These are phyloP conservation scores for Arabidopsis hybrid DNA, from an alignment of 441 rosid species.

Conservation along the genomic window DNA sequence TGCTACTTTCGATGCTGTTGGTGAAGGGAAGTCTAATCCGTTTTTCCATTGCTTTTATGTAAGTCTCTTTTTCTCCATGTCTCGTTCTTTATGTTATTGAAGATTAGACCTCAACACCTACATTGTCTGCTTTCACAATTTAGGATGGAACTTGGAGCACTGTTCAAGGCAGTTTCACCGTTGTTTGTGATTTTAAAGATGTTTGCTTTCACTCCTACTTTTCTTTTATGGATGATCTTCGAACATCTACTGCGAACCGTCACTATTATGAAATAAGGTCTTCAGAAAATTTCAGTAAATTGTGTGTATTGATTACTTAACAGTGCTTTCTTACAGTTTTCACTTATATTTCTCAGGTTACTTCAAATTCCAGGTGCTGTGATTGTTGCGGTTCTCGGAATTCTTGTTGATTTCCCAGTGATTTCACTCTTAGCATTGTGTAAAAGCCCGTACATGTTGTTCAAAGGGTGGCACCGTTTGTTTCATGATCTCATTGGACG, in stretches of 20 bases:
- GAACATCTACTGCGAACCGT: conserved; percentile 50
- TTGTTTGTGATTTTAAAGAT: conserved; percentile 74
- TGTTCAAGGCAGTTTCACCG: conserved; percentile 64
- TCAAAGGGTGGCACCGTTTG: conserved; percentile 93
- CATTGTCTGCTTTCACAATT: too few relatives aligned
- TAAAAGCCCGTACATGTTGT: conserved; percentile 92
- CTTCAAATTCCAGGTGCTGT: conserved; percentile 72
- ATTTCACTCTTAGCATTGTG: conserved; percentile 73
- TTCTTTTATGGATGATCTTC: conserved; percentile 77
- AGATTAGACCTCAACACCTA: background rate
- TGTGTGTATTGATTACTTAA: background rate
- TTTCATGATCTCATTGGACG: conserved; percentile 95
- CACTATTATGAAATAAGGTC: conserved; percentile 91
- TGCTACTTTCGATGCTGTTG: conserved; percentile 94
- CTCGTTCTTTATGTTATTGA: background rate
- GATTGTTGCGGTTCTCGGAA: conserved; percentile 62
- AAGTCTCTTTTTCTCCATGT: conserved; percentile 28
- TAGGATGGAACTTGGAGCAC: conserved; percentile 97
- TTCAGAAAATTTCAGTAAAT: conserved; percentile 8
- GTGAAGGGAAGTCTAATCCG: conserved; percentile 73
- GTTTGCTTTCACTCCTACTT: conserved; percentile 81
- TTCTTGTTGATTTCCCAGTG: conserved; percentile 69
- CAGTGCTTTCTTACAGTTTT: conserved; percentile 11
- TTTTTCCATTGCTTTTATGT: conserved; percentile 82
- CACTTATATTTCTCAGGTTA: conserved; percentile 56